phyloP scores from a whole-genome alignment of 768 basidiomycete genomes.

The Lyophyllum atratum region DNA sequence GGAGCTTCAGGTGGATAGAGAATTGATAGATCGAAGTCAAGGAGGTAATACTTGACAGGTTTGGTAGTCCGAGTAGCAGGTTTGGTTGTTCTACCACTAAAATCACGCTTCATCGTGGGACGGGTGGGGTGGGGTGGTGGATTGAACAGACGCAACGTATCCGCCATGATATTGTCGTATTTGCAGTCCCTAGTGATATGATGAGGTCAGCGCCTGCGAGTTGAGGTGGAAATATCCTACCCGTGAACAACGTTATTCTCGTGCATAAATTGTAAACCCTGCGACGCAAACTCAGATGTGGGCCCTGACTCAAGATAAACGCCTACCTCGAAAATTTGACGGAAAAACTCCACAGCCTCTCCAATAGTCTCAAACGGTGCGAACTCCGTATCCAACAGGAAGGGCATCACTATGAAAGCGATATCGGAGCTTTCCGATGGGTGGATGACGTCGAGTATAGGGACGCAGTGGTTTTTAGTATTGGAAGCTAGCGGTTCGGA shows the following conservation, averaged over 20 bases:
- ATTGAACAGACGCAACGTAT: conserved; percentile 3
- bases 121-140: conserved; percentile 11
- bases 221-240: conserved; percentile 12
- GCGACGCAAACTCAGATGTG: neutral
- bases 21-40: neutral
- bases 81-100: neutral
- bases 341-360: conserved; percentile 33
- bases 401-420: conserved; percentile 25
- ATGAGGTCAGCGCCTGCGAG: neutral
- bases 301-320: conserved; percentile 15
- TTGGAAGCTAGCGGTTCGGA: conserved; percentile 9
- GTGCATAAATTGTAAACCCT: conserved; percentile 40
- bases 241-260: conserved; percentile 31
- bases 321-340: conserved; percentile 31
- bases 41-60: conserved; percentile 21
- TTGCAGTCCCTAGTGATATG: conserved; percentile 14
- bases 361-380: conserved; percentile 27
- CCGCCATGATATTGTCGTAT: conserved; percentile 20
- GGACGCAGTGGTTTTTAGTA: conserved; percentile 35
- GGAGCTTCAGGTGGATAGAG: neutral
- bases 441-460: conserved; percentile 21
- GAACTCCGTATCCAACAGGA: conserved; percentile 15
- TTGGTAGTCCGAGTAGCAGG: conserved; percentile 12
- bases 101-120: conserved; percentile 5
- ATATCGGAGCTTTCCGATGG: conserved; percentile 17